A percentile compares a stretch with the other conserved stretches of the same genome.
phyloP scores from a whole-genome alignment of 1,284 basidiomycete genomes.

The Ceratorhiza oryzae-sativae region DNA sequence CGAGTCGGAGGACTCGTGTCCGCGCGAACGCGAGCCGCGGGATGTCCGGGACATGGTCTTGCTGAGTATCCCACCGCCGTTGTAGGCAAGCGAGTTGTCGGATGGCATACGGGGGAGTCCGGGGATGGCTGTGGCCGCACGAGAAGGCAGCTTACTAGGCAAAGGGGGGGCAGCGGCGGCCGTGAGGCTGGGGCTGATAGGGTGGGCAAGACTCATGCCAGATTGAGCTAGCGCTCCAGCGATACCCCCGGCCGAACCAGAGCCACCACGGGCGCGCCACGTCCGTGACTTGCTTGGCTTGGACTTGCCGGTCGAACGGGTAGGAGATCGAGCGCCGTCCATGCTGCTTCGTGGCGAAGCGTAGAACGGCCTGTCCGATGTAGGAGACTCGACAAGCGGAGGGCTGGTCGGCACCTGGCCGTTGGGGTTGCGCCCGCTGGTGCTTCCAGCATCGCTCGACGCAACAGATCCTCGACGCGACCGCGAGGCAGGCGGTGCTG shows the following conservation, averaged over 20 bases:
- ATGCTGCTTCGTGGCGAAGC: constrained; percentile 22
- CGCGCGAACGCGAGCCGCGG: constrained; percentile 37
- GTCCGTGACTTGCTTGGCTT: constrained; percentile 13
- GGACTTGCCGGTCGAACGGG: constrained; percentile 6
- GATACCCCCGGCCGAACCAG: constrained; percentile 52
- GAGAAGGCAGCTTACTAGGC: constrained; percentile 47
- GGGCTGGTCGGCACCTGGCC: neutral
- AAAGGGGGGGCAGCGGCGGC: constrained; percentile 52
- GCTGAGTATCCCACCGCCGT: constrained; percentile 30
- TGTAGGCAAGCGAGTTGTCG: constrained; percentile 46
- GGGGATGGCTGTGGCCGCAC: constrained; percentile 37
- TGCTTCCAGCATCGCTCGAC: constrained; percentile 15
- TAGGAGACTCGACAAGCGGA: constrained; percentile 27
- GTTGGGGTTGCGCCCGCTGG: neutral
- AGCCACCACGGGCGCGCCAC: constrained; percentile 9
- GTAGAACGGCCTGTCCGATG: constrained; percentile 12
- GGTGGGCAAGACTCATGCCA: constrained; percentile 69
- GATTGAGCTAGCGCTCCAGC: constrained; percentile 71
- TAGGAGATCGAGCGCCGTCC: constrained; percentile 25
- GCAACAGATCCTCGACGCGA: constrained; percentile 29
- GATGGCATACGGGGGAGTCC: constrained; percentile 46
- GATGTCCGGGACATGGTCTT: constrained; percentile 36
- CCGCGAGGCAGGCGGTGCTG: constrained; percentile 21
- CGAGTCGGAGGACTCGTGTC: constrained; percentile 31
- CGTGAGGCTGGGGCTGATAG: constrained; percentile 55